Percentiles rank a stretch among this genome's conserved stretches.
Evolutionary conservation across 2,329 filamentous ascomycete species (phyloP).

Genomic region (Penicillium hordei): DNA sequence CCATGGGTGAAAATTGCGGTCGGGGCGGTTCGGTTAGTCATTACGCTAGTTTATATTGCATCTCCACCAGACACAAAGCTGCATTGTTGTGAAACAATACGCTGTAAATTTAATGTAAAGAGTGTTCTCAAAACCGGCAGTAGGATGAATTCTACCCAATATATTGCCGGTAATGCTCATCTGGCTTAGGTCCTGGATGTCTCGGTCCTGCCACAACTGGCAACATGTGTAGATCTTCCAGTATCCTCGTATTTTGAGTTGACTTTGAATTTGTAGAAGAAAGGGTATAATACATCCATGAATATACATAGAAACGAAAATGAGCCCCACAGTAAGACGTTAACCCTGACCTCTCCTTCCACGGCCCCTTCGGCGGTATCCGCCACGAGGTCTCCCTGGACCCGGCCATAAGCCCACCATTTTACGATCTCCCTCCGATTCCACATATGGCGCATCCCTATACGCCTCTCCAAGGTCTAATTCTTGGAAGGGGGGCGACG

Average conservation of each 20-base stretch:
- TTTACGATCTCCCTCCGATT: not conserved
- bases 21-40: not conserved
- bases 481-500: not conserved
- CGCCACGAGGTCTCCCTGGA: not conserved
- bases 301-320: not conserved
- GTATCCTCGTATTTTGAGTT: not conserved
- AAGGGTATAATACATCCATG: not conserved
- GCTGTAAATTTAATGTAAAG: not conserved
- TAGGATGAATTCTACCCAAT: not conserved
- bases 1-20: too few species aligned
- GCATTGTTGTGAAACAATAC: too few species aligned
- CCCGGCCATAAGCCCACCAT: not conserved
- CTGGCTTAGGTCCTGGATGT: not conserved
- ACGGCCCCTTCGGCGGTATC: not conserved
- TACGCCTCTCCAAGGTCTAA: not conserved
- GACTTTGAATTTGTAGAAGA: not conserved
- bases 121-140: not conserved
- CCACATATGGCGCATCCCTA: not conserved
- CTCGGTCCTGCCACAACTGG: not conserved
- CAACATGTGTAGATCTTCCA: not conserved
- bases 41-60: not conserved
- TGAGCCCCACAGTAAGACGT: not conserved
- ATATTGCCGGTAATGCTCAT: not conserved
- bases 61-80: not conserved
- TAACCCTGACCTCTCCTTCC: not conserved